Evolutionary conservation across 1,139 yeast species (phyloP).

Genomic region (Geotrichum fermentans): DNA sequence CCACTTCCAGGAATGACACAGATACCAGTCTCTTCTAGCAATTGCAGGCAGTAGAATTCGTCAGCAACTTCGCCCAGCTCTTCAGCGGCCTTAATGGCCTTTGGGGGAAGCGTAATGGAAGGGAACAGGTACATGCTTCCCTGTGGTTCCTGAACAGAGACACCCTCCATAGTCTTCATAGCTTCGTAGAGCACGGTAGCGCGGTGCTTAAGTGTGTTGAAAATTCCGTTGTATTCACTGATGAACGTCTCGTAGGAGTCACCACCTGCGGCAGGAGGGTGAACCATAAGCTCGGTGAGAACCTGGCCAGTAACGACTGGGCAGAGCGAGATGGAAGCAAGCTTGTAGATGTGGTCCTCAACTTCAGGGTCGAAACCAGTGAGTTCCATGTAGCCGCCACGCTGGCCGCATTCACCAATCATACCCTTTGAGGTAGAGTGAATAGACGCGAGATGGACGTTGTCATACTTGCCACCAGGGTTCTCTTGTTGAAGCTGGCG

Average conservation of each 20-base stretch:
- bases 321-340: constrained; percentile 85
- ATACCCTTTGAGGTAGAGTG: constrained; percentile 97
- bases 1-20: constrained; percentile 98
- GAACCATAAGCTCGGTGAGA: constrained; percentile 82
- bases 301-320: constrained; percentile 95
- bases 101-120: constrained; percentile 54
- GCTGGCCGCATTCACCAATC: constrained; percentile 97
- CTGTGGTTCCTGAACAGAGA: constrained; percentile 78
- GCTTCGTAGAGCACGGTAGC: constrained; percentile 62
- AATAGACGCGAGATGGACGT: constrained; percentile 83
- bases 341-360: constrained; percentile 64
- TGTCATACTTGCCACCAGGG: constrained; percentile 52
- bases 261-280: constrained; percentile 78
- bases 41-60: constrained; percentile 77
- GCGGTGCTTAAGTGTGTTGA: constrained; percentile 56
- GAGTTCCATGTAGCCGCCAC: constrained; percentile 97
- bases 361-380: constrained; percentile 73
- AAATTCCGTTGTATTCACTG: constrained; percentile 57
- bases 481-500: constrained; percentile 52
- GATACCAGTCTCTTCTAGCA: constrained; percentile 85
- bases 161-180: constrained; percentile 70
- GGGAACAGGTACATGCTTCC: constrained; percentile 99
- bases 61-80: constrained; percentile 56
- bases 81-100: constrained; percentile 59
- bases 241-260: constrained; percentile 66